Percentiles rank a stretch among this genome's conserved stretches.
phyloP scores from a whole-genome alignment of 192 early-diverging fungal species.

The Obelidium mucronatum region DNA sequence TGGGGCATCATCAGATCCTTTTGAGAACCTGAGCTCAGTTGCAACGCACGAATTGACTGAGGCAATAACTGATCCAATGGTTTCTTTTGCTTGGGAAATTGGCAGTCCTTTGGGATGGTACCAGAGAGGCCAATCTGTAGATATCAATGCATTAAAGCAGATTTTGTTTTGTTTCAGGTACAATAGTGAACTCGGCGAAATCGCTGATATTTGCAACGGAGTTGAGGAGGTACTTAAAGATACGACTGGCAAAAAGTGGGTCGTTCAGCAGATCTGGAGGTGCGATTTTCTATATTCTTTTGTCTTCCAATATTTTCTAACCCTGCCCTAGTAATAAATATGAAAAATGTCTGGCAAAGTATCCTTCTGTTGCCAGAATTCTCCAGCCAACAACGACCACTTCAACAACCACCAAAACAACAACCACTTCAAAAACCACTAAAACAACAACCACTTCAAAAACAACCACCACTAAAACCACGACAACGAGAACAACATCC shows the following conservation, averaged over 20 bases:
- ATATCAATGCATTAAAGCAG: slow-evolving; percentile 11
- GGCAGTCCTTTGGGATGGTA: neutral
- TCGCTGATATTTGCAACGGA: slow-evolving; percentile 16
- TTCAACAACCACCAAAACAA: neutral
- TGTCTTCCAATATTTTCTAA: too few relatives aligned
- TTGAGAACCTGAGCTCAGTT: slow-evolving; percentile 10
- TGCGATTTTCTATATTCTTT: too few relatives aligned
- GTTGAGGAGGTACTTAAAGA: neutral
- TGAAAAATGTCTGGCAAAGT: neutral
- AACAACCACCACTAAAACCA: neutral
- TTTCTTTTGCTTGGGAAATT: neutral
- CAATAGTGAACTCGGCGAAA: slow-evolving; percentile 27
- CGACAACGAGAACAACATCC: neutral
- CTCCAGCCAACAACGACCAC: neutral
- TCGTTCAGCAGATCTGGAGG: slow-evolving; percentile 10
- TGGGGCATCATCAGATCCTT: slow-evolving; percentile 2
- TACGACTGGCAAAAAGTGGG: neutral
- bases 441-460: neutral
- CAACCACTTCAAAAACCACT: neutral
- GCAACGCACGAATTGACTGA: slow-evolving; percentile 18
- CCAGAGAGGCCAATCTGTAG: neutral
- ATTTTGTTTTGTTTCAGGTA: slow-evolving; percentile 23
- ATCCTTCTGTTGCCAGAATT: neutral
- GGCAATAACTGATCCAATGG: neutral
- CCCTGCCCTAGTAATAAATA: too few relatives aligned